phyloP scores from a whole-genome alignment of 2,329 filamentous ascomycete species.

The Rhytidhysteron rufulum region DNA sequence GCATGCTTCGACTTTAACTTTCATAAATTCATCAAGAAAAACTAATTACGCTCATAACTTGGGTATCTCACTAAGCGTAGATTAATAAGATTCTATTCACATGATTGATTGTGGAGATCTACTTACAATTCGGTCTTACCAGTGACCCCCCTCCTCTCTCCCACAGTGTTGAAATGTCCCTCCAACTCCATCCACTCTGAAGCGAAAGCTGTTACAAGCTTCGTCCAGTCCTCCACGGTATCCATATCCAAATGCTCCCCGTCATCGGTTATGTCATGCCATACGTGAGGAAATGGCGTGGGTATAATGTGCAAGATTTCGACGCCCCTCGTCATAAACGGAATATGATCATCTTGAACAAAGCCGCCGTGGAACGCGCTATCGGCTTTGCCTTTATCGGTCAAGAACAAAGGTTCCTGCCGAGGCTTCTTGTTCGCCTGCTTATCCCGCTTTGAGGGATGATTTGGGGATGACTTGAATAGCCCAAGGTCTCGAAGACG shows the following conservation, averaged over 20 bases:
- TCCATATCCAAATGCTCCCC: slow-evolving; percentile 76
- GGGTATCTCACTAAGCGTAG: slow-evolving; percentile 26
- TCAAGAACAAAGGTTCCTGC: slow-evolving; percentile 54
- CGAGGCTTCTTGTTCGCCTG: slow-evolving; percentile 12
- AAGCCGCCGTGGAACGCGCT: slow-evolving; percentile 46
- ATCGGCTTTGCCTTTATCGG: slow-evolving; percentile 55
- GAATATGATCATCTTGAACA: slow-evolving; percentile 84
- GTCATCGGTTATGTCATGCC: slow-evolving; percentile 83
- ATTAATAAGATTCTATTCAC: slow-evolving; percentile 14
- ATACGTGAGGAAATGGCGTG: slow-evolving; percentile 73
- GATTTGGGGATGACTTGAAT: slow-evolving; percentile 57
- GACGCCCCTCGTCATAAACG: slow-evolving; percentile 83
- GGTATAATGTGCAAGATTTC: slow-evolving; percentile 89
- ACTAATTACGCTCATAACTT: slow-evolving; percentile 8
- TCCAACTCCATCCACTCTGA: slow-evolving; percentile 81
- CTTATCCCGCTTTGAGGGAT: slow-evolving; percentile 33
- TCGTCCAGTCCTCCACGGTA: slow-evolving; percentile 83
- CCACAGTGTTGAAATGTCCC: slow-evolving; percentile 26
- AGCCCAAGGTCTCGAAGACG: slow-evolving; percentile 65
- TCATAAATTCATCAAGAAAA: background rate
- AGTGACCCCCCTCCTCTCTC: slow-evolving; percentile 6
- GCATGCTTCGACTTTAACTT: no score
- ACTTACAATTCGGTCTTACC: slow-evolving; percentile 36
- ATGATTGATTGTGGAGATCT: slow-evolving; percentile 9
- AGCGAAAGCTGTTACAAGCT: slow-evolving; percentile 76